These are phyloP conservation scores for Russula brevipes DNA, from an alignment of 768 basidiomycete genomes.

Conservation along the genomic window DNA sequence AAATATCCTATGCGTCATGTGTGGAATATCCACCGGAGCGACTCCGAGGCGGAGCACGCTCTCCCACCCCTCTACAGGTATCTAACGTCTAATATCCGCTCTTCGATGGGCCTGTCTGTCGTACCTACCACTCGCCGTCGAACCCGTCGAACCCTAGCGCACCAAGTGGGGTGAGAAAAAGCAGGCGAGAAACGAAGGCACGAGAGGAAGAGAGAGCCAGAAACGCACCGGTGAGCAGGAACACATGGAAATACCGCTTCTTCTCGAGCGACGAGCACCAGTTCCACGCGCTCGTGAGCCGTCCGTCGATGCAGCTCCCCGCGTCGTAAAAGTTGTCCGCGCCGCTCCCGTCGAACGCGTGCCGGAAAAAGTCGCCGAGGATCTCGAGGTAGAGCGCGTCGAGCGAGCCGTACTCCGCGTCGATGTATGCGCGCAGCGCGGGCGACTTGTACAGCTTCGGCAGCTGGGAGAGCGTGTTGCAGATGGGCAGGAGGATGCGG, in stretches of 20 bases:
- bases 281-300: conserved; percentile 87
- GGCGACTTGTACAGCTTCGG: conserved; percentile 61
- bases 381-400: conserved; percentile 69
- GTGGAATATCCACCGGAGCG: background rate
- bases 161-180: conserved; percentile 5
- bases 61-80: conserved; percentile 1
- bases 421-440: conserved; percentile 68
- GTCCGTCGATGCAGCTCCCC: conserved; percentile 77
- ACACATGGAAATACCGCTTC: conserved; percentile 77
- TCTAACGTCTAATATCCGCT: background rate
- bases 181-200: no score
- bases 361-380: conserved; percentile 78
- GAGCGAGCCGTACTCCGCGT: conserved; percentile 73
- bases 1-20: background rate
- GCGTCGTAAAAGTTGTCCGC: conserved; percentile 90
- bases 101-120: background rate
- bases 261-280: conserved; percentile 86
- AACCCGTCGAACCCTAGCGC: conserved; percentile 72
- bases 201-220: background rate
- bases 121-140: conserved; percentile 70
- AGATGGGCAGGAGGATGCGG: conserved; percentile 82
- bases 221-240: conserved; percentile 64
- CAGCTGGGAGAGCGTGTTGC: conserved; percentile 73
- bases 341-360: conserved; percentile 87
- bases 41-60: background rate